Conservation (phyloP, 805 yeast species). For the Suhomyces xylopsoci region DNA sequence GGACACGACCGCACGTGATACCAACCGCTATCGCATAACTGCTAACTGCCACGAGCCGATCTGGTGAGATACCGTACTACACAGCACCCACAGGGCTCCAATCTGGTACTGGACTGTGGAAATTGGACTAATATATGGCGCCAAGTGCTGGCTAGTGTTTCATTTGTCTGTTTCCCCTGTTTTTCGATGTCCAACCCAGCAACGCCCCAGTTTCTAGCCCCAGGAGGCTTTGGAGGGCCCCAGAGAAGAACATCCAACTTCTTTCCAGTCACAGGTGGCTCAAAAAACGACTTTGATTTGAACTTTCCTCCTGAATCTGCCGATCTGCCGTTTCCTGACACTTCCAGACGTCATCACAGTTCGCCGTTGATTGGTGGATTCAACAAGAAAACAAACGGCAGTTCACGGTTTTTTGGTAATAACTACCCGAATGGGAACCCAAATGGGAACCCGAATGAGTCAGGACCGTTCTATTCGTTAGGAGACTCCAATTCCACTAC, state of each 20-base stretch:
- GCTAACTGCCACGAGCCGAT: neutral
- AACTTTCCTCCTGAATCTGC: neutral
- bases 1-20: neutral
- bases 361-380: slow-evolving; percentile 14
- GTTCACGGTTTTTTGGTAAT: neutral
- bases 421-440: neutral
- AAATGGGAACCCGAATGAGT: neutral
- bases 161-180: neutral
- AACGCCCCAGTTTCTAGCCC: slow-evolving; percentile 1
- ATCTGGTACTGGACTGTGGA: neutral
- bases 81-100: neutral
- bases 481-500: neutral
- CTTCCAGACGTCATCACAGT: slow-evolving; percentile 12
- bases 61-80: neutral
- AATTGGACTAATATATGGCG: neutral
- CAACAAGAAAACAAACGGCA: neutral
- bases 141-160: neutral
- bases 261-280: slow-evolving; percentile 10
- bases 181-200: neutral
- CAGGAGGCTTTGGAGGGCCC: slow-evolving; percentile 3
- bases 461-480: neutral
- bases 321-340: neutral
- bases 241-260: slow-evolving; percentile 14
- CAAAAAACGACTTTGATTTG: neutral
- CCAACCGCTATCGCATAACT: neutral